These are phyloP conservation scores for Ilex asprella DNA, from an alignment of 257 asterid genomes.

Conservation along the genomic window DNA sequence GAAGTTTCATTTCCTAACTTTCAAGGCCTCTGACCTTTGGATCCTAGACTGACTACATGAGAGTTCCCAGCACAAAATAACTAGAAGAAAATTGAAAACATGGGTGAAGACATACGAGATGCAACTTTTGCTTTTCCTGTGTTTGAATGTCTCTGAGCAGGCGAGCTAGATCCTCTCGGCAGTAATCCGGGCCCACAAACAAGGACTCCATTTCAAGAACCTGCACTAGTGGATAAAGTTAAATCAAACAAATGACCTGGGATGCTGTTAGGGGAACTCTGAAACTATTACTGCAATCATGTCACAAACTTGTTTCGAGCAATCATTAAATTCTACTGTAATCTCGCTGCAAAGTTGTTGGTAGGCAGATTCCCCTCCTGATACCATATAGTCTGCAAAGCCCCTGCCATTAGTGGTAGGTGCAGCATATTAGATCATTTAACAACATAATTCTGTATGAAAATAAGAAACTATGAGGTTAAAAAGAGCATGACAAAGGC, in stretches of 20 bases:
- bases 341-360: constrained; percentile 86
- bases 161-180: constrained; percentile 73
- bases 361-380: constrained; percentile 77
- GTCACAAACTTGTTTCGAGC: constrained; percentile 74
- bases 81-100: constrained; percentile 5
- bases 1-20: too few species aligned
- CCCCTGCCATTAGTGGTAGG: constrained; percentile 46
- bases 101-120: constrained; percentile 48
- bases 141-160: constrained; percentile 78
- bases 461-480: too few species aligned
- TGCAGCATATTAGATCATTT: too few species aligned
- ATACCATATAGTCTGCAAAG: constrained; percentile 64
- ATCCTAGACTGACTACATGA: neutral
- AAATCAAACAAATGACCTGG: constrained; percentile 6
- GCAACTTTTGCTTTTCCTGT: constrained; percentile 83
- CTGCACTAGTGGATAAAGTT: constrained; percentile 28
- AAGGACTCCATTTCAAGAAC: constrained; percentile 73
- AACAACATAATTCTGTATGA: too few species aligned
- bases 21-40: neutral
- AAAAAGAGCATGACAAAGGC: too few species aligned
- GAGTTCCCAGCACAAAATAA: constrained; percentile 3
- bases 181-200: constrained; percentile 56
- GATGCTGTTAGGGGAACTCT: neutral
- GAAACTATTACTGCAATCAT: neutral
- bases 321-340: constrained; percentile 77